phyloP scores from a whole-genome alignment of 1,284 basidiomycete species.

The Polyporus tsugae region DNA sequence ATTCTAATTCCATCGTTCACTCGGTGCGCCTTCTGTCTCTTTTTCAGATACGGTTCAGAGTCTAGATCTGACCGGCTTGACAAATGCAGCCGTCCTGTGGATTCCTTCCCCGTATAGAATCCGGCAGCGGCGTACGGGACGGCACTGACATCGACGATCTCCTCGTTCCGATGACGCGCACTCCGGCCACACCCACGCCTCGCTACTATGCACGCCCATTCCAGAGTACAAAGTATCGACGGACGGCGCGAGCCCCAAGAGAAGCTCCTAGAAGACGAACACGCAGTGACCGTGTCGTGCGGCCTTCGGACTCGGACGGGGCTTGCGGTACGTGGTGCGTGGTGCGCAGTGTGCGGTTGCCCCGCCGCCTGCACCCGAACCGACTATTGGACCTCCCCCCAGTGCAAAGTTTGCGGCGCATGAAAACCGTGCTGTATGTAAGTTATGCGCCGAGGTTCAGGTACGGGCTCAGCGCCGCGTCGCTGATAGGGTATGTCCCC shows the following conservation, averaged over 20 bases:
- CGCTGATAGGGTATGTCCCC: not conserved
- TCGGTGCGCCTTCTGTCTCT: not conserved
- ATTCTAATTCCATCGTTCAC: not conserved
- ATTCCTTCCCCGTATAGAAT: not conserved
- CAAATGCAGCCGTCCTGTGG: not conserved
- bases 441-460: not conserved
- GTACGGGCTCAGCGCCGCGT: not conserved
- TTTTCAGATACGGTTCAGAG: constrained; percentile 5
- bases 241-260: not conserved
- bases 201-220: not conserved
- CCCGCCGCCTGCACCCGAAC: not conserved
- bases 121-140: not conserved
- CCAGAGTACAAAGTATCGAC: not conserved
- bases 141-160: constrained; percentile 4
- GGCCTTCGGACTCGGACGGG: not conserved
- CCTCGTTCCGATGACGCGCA: not conserved
- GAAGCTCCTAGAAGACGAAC: not conserved
- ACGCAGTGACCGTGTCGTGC: not conserved
- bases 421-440: not conserved
- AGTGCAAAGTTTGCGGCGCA: not conserved
- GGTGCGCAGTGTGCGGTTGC: no score
- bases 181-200: not conserved
- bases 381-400: no score
- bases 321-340: not conserved
- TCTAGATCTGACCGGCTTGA: not conserved